Conservation (phyloP, 257 asterid species). For the Solanum lignicaule region DNA sequence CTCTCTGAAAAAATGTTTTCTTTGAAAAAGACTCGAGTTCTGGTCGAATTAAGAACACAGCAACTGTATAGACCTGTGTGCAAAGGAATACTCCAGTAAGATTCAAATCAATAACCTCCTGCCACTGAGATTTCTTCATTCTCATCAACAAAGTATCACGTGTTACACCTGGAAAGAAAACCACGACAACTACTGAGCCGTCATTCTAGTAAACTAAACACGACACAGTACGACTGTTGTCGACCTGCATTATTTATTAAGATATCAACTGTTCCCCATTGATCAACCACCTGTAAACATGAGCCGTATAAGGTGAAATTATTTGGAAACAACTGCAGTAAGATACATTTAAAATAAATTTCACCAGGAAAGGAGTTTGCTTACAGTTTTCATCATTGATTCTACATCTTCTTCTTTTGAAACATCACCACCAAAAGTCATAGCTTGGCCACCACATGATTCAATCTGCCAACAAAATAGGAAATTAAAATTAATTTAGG, state of each 20-base stretch:
- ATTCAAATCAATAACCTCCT: slow-evolving; percentile 86
- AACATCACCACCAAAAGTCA: slow-evolving; percentile 90
- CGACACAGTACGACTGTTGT: not conserved
- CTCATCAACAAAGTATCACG: slow-evolving; percentile 94
- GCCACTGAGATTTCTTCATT: slow-evolving; percentile 93
- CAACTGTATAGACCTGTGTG: slow-evolving; percentile 50
- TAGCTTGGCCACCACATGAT: slow-evolving; percentile 79
- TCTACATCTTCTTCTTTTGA: slow-evolving; percentile 92
- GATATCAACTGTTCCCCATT: slow-evolving; percentile 90
- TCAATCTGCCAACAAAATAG: slow-evolving; percentile 44
- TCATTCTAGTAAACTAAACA: not conserved
- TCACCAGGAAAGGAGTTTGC: slow-evolving; percentile 3
- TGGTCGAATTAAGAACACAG: not conserved
- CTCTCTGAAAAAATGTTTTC: slow-evolving; percentile 4
- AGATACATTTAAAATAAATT: not conserved
- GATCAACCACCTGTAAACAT: slow-evolving; percentile 59
- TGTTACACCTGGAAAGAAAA: slow-evolving; percentile 59
- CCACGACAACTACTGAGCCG: not conserved
- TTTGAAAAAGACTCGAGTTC: not conserved
- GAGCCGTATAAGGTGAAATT: slow-evolving; percentile 12
- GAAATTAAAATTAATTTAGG: not conserved
- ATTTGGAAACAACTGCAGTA: not conserved
- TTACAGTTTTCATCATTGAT: slow-evolving; percentile 80
- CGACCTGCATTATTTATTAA: slow-evolving; percentile 67
- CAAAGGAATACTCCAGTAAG: slow-evolving; percentile 92